Evolutionary conservation across 2,329 filamentous ascomycete species (phyloP), one percentile per base, ranked within the genome.

Genomic region (Aspergillus bombycis): DNA sequence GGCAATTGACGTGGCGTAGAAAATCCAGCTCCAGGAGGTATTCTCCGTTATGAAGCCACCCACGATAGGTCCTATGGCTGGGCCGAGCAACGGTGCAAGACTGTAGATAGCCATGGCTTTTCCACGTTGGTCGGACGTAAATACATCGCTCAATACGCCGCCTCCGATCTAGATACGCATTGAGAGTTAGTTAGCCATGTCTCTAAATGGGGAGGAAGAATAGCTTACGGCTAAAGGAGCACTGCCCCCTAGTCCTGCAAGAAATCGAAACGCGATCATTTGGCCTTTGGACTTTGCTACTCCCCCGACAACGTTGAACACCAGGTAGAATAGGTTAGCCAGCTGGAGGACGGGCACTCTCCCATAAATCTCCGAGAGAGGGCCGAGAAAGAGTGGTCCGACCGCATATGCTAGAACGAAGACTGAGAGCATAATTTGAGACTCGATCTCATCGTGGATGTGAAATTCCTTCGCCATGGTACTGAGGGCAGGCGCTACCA

Each of bases 11-110:
- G 87, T 89, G 0, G 86, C 82, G 77, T 85, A 91, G 78, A 92
- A 93, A 12, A 86, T 85, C 90, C 90, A 93, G 45, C 89, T 83
- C 91, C 90, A 93, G 0, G 84, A 87, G 9, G 83, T 85, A 80
- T 85, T 64, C 68, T 89, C 77, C 0, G 87, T 82, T 28, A 91
- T 86, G 71, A 88, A 91, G 0, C 86, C 88, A 6, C 88, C 89
- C 0, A 84, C 83, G 2, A 91, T 86, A 0, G 89, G 89, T 0
- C 88, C 89, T 7, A 90, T 77, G 0, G 86, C 86, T 2, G 89
- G 88, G 0, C 88, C 89, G 0, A 91, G 81, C 0, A 91, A 79
- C 0, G 89, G 88, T 4, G 84, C 84, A 2, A 90, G 79, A 53
- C 81, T 85, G 76, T 90, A 90, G 23, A 90, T 82, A 2, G 83